A percentile compares a stretch with the other conserved stretches of the same genome.
These are phyloP conservation scores for Rasamsonia emersonii DNA, from an alignment of 2,329 filamentous ascomycete species.

Conservation along the genomic window DNA sequence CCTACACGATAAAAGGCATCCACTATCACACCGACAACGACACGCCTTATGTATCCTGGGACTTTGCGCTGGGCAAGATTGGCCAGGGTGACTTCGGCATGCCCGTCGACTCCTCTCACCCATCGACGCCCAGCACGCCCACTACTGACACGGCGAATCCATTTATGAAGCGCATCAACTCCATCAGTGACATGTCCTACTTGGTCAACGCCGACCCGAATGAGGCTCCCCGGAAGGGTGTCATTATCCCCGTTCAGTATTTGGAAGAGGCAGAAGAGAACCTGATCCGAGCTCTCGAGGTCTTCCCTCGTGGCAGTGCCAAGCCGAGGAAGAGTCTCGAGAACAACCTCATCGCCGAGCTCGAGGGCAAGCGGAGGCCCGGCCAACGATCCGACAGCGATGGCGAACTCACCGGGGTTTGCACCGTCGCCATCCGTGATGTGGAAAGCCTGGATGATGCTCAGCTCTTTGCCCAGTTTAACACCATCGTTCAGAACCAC, in stretches of 20 bases:
- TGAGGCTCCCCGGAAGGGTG: slow-evolving; percentile 81
- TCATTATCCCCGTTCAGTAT: slow-evolving; percentile 87
- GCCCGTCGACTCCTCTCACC: slow-evolving; percentile 63
- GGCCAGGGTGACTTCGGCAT: slow-evolving; percentile 85
- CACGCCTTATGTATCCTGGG: slow-evolving; percentile 80
- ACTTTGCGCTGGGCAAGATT: slow-evolving; percentile 89
- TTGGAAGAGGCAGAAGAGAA: slow-evolving; percentile 89
- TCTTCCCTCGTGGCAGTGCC: slow-evolving; percentile 55
- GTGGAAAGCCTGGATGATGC: slow-evolving; percentile 74
- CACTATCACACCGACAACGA: slow-evolving; percentile 68
- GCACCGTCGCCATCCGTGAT: slow-evolving; percentile 87
- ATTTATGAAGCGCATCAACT: slow-evolving; percentile 80
- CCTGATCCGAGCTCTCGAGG: slow-evolving; percentile 73
- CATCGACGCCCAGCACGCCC: slow-evolving; percentile 75
- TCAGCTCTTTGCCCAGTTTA: slow-evolving; percentile 69
- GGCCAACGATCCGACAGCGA: slow-evolving; percentile 48
- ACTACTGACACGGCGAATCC: slow-evolving; percentile 49
- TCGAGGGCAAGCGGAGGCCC: slow-evolving; percentile 63
- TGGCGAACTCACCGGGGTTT: slow-evolving; percentile 81
- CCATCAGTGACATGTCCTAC: slow-evolving; percentile 95
- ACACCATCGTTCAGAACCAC: slow-evolving; percentile 66
- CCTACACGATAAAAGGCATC: slow-evolving; percentile 82
- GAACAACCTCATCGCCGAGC: slow-evolving; percentile 53
- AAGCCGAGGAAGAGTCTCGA: slow-evolving; percentile 50
- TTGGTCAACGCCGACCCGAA: slow-evolving; percentile 58